Percentiles rank a stretch among this genome's conserved stretches.
These are phyloP conservation scores for Alternaria arborescens DNA, from an alignment of 2,329 filamentous ascomycete species.

Conservation along the genomic window DNA sequence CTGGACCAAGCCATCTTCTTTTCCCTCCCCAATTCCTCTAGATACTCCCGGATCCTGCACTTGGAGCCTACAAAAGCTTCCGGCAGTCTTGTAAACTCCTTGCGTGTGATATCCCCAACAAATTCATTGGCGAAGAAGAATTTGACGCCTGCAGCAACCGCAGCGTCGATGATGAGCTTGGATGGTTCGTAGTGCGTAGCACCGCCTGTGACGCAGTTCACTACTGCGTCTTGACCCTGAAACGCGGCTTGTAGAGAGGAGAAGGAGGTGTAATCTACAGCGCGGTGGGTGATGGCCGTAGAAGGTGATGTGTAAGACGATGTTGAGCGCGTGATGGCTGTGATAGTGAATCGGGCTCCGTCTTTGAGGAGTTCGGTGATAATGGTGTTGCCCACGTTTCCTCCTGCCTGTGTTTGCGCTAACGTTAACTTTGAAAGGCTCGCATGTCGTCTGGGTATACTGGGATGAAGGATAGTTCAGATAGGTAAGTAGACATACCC, in stretches of 20 bases:
- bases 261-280: slow-evolving; percentile 37
- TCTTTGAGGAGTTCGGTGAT: slow-evolving; percentile 39
- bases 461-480: background rate
- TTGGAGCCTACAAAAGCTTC: slow-evolving; percentile 40
- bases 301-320: slow-evolving; percentile 30
- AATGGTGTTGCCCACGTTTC: slow-evolving; percentile 44
- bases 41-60: slow-evolving; percentile 34
- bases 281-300: slow-evolving; percentile 29
- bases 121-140: slow-evolving; percentile 49
- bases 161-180: slow-evolving; percentile 50
- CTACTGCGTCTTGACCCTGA: slow-evolving; percentile 63
- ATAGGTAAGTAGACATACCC: slow-evolving; percentile 27
- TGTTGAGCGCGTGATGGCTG: slow-evolving; percentile 39
- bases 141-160: slow-evolving; percentile 43
- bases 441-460: background rate
- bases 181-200: slow-evolving; percentile 55
- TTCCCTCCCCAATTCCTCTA: slow-evolving; percentile 32
- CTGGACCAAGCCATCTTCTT: slow-evolving; percentile 42
- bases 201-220: slow-evolving; percentile 59
- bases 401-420: slow-evolving; percentile 34
- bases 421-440: background rate
- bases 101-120: slow-evolving; percentile 36
- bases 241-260: slow-evolving; percentile 54
- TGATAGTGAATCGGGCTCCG: slow-evolving; percentile 33
- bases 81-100: slow-evolving; percentile 39